Conservation (phyloP, 2,329 filamentous ascomycete species). For the Colletotrichum navitas region DNA sequence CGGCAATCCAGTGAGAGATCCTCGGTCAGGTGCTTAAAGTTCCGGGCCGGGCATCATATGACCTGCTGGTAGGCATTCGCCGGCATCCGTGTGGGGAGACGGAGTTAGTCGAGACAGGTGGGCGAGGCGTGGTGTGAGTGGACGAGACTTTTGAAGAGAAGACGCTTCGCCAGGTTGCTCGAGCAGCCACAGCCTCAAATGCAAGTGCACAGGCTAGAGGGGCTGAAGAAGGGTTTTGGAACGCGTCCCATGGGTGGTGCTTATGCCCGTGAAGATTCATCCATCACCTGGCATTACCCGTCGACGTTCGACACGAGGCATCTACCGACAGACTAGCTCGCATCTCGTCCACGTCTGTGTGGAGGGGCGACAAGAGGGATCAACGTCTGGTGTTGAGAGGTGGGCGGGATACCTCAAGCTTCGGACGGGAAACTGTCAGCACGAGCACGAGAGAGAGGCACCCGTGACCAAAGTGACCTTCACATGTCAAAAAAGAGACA, state of each 20-base stretch:
- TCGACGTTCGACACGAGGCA: conserved; percentile 32
- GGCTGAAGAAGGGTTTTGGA: conserved; percentile 26
- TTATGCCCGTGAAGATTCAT: conserved; percentile 13
- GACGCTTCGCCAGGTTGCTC: conserved; percentile 16
- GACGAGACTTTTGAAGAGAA: conserved; percentile 9
- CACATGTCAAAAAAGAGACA: conserved; percentile 36
- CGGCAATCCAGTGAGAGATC: conserved; percentile 31
- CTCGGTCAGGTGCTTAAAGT: conserved; percentile 41
- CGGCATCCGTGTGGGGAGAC: conserved; percentile 19
- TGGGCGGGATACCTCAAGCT: conserved; percentile 21
- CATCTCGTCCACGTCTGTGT: conserved; percentile 4
- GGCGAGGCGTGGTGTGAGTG: conserved; percentile 8
- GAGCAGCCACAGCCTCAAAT: conserved; percentile 3
- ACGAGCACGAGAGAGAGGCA: conserved; percentile 13
- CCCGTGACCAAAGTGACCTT: conserved; percentile 20
- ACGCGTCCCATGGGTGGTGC: conserved; percentile 30
- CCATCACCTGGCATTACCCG: background rate
- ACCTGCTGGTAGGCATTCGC: conserved; percentile 11
- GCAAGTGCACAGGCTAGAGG: conserved; percentile 28
- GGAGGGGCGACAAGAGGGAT: background rate
- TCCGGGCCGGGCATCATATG: conserved; percentile 38
- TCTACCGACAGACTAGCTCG: conserved; percentile 1
- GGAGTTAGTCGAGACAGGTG: background rate
- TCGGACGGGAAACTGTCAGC: conserved; percentile 26
- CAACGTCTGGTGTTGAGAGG: conserved; percentile 13